Conservation (phyloP, 2,329 filamentous ascomycete species). For the Byssochlamys sp. region DNA sequence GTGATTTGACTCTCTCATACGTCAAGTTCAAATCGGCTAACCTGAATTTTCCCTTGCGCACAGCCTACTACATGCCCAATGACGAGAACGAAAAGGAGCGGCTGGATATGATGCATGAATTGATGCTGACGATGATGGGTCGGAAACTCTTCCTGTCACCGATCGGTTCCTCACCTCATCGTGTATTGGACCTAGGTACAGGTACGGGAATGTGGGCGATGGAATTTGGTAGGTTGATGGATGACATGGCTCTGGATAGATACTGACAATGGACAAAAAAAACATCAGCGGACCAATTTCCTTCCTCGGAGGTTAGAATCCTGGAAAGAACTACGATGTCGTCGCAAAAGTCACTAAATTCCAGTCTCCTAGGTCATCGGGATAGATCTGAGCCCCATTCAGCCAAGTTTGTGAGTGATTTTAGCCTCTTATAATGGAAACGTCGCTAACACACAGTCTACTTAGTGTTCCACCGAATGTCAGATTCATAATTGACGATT, state of each 20-base stretch:
- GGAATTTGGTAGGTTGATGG: conserved; percentile 11
- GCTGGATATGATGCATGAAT: conserved; percentile 12
- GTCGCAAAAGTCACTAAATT: neutral
- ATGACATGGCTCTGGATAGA: neutral
- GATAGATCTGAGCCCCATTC: conserved; percentile 21
- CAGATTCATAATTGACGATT: conserved; percentile 49
- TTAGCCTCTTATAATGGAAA: neutral
- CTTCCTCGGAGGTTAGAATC: conserved; percentile 13
- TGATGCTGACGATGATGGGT: conserved; percentile 8
- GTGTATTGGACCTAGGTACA: conserved; percentile 13
- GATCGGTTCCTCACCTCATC: conserved; percentile 6
- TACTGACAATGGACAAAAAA: neutral
- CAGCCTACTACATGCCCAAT: conserved; percentile 8
- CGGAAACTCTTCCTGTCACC: conserved; percentile 12
- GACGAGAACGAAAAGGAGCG: conserved; percentile 12
- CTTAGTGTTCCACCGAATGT: conserved; percentile 45
- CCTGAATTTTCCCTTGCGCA: neutral
- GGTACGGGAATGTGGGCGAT: conserved; percentile 20
- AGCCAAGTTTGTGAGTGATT: conserved; percentile 10
- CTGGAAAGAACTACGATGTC: neutral
- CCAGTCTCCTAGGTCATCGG: conserved; percentile 11
- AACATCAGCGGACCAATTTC: conserved; percentile 16
- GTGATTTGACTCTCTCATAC: neutral
- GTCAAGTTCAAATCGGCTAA: neutral
- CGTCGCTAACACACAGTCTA: neutral